Percentiles rank a stretch among this genome's conserved stretches.
phyloP scores from a whole-genome alignment of 1,139 yeast genomes.

The Insectozyma bohioensis region DNA sequence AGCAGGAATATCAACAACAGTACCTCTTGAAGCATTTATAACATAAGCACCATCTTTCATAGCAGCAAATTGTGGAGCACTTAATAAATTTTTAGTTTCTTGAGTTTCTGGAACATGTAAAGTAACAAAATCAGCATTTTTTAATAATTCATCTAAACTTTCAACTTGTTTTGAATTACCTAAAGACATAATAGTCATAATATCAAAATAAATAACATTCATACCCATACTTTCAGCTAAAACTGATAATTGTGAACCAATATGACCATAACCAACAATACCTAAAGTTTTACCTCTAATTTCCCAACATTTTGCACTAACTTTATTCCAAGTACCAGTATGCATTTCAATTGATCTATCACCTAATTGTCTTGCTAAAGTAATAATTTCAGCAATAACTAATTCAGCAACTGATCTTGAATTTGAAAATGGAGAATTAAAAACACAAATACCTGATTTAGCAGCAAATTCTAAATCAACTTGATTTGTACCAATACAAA shows the following conservation, averaged over 20 bases:
- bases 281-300: slow-evolving; percentile 98
- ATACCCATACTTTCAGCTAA: slow-evolving; percentile 98
- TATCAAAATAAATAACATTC: slow-evolving; percentile 93
- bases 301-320: slow-evolving; percentile 95
- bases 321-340: slow-evolving; percentile 98
- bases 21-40: slow-evolving; percentile 96
- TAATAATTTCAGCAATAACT: slow-evolving; percentile 91
- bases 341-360: slow-evolving; percentile 96
- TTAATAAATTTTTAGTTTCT: slow-evolving; percentile 87
- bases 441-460: slow-evolving; percentile 89
- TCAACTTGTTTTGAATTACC: slow-evolving; percentile 96
- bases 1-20: slow-evolving; percentile 95
- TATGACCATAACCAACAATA: slow-evolving; percentile 96
- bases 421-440: slow-evolving; percentile 98
- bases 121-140: slow-evolving; percentile 82
- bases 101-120: slow-evolving; percentile 94
- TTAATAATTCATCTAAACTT: slow-evolving; percentile 78
- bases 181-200: slow-evolving; percentile 88
- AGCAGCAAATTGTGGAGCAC: slow-evolving; percentile 88
- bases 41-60: slow-evolving; percentile 97
- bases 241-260: slow-evolving; percentile 95
- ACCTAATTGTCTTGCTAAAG: slow-evolving; percentile 94
- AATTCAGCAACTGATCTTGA: slow-evolving; percentile 98
- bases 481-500: slow-evolving; percentile 99
- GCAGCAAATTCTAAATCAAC: slow-evolving; percentile 94